Base-by-base conservation (phyloP, 257 asterid genomes). In the Salvia hispanica region DNA sequence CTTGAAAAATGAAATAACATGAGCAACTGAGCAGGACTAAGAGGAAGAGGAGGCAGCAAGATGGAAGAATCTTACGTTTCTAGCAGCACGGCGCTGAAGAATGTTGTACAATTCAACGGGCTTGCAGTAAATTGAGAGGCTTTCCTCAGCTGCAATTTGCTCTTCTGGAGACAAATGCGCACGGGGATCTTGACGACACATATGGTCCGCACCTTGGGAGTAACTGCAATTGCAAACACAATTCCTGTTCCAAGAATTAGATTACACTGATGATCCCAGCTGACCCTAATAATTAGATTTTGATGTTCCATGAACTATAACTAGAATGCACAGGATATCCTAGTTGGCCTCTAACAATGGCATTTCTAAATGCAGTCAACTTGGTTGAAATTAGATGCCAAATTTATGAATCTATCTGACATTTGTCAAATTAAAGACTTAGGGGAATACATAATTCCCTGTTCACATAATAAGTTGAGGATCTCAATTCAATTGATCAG, bases 71-170 rank as follows among this genome's bases (percentile, higher is more conserved):
- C 62, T 77, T 81, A 94, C 98, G 78, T 91, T 87, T 79, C 79
- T 78, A 72, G 79, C 74, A 46, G 95, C 88, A 36, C 99, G 96
- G 42, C 98, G 98, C 78, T 91, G 96, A 66, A 94, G 88, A 67
- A 94, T 91, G 78, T 94, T 94, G 79, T 94, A 94, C 54, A 91
- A 72, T 42, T 94, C 99, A 67, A 94, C 96, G 18, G 99, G 99
- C 83, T 94, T 94, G 91, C 98, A 91, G 72, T 91, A 94, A 62
- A 68, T 78, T 51, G 96, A 81, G 42, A 94, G 96, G 82, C 99
- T 88, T 81, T 88, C 98, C 82, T 94, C 98, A 28, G 96, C 96
- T 61, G 90, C 96, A 74, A 78, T 83, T 79, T 91, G 91, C 84
- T 91, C 96, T 73, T 94, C 98, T 25, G 89, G 84, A 65, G 99